phyloP scores from a whole-genome alignment of 2,329 filamentous ascomycete species.

The Trichoderma brevicompactum region DNA sequence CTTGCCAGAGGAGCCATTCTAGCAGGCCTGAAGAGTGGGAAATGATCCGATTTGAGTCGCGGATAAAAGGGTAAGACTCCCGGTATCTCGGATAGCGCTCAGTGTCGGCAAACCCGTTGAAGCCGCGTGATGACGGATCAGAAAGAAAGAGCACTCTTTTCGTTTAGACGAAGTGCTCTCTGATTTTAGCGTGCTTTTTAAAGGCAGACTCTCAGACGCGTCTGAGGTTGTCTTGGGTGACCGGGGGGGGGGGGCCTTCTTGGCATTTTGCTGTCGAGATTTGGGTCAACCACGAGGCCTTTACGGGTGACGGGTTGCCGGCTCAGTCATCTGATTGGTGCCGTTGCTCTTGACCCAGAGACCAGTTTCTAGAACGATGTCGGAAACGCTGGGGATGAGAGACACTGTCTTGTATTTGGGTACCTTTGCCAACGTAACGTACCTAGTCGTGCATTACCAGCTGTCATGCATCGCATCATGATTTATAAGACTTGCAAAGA shows the following conservation, averaged over 20 bases:
- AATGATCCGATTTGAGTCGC: constrained; percentile 24
- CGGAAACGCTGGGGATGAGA: background rate
- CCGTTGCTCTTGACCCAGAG: background rate
- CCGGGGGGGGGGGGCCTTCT: constrained; percentile 6
- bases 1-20: constrained; percentile 19
- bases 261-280: background rate
- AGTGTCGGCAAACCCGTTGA: constrained; percentile 10
- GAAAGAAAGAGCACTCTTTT: background rate
- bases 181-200: background rate
- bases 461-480: background rate
- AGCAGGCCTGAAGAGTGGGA: constrained; percentile 11
- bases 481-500: background rate
- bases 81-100: constrained; percentile 1
- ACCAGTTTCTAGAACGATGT: constrained; percentile 26
- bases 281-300: constrained; percentile 14
- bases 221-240: constrained; percentile 7
- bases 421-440: background rate
- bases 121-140: constrained; percentile 9
- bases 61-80: constrained; percentile 15
- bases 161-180: background rate
- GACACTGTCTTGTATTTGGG: background rate
- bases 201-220: constrained; percentile 16
- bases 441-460: background rate
- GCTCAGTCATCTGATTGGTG: background rate
- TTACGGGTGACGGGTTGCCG: constrained; percentile 5